Evolutionary conservation across 148 eudicot genomes (phyloP), one percentile per base, ranked within the genome.

Genomic region (Silene conica): DNA sequence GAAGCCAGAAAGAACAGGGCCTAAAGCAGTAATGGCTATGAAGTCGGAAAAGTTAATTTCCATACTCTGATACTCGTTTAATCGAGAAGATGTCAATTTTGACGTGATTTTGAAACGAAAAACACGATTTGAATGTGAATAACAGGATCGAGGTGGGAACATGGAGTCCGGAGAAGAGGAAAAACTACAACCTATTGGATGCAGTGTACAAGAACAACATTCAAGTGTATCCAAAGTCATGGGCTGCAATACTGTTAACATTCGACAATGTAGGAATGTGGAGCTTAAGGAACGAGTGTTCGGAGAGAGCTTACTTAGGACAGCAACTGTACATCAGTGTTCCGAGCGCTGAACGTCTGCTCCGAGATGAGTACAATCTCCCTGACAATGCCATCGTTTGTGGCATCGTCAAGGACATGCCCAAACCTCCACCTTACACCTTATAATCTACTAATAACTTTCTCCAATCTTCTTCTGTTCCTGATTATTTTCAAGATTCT

Each of bases 201-300:
- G 83, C 86, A 34, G 82, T 87, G 48, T 83, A 87, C 82, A 82
- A 81, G 70, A 46, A 87, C 80, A 85, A 78, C 65, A 82, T 87
- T 48, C 90, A 87, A 34, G 90, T 87, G 34, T 85, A 85, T 58
- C 90, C 90, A 3, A 82, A 74, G 16, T 79, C 82, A 59, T 87
- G 90, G 90, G 86, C 90, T 64, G 90, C 90, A 9, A 74, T 87
- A 0, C 65, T 87, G 80, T 48, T 79, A 18, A 83, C 91, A 18
- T 74, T 87, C 15, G 89, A 87, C 79, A 87, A 87, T 38, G 84
- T 83, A 6, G 91, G 91, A 3, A 82, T 87, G 87, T 87, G 91
- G 91, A 87, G 75, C 73, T 19, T 87, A 73, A 78, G 91, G 54
- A 83, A 86, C 7, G 77, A 72, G 52, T 46, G 61, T 14, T 12